Evolutionary conservation across 805 yeast genomes (phyloP).

Genomic region (Ogataea haglerorum): DNA sequence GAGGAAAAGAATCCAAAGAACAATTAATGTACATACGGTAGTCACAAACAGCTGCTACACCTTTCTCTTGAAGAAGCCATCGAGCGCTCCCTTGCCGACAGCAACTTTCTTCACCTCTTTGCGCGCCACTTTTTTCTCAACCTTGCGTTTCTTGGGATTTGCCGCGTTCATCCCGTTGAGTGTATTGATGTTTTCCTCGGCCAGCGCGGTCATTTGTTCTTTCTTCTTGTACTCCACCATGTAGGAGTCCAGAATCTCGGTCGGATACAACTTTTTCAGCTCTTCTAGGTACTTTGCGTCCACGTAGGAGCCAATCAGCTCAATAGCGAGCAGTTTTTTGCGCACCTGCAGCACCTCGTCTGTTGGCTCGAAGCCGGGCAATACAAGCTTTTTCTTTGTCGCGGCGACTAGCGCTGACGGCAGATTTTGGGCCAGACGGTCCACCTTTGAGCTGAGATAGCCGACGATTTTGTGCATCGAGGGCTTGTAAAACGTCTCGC

Average conservation of each 20-base stretch:
- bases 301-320: conserved; percentile 46
- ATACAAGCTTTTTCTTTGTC: conserved; percentile 16
- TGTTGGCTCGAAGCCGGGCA: conserved; percentile 32
- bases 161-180: conserved; percentile 28
- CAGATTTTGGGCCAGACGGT: conserved; percentile 33
- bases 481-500: conserved; percentile 43
- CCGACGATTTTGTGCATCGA: conserved; percentile 36
- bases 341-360: conserved; percentile 35
- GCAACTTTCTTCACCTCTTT: conserved; percentile 40
- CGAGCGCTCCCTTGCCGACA: conserved; percentile 65
- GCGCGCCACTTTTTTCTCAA: conserved; percentile 33
- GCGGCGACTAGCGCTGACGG: conserved; percentile 31
- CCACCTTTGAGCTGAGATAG: conserved; percentile 39
- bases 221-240: conserved; percentile 19
- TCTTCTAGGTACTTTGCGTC: conserved; percentile 28
- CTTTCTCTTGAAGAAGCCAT: conserved; percentile 54
- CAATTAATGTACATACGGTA: conserved; percentile 8
- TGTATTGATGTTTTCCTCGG: conserved; percentile 31
- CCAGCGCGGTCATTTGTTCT: conserved; percentile 23
- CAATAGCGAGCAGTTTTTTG: conserved; percentile 41
- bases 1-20: not conserved
- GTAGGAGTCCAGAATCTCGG: conserved; percentile 15
- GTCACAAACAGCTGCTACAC: not conserved
- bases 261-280: conserved; percentile 24
- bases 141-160: conserved; percentile 21